A percentile compares a stretch with the other conserved stretches of the same genome.
phyloP scores from a whole-genome alignment of 306 rosid genomes.

The Cucurbita argyrosperma region DNA sequence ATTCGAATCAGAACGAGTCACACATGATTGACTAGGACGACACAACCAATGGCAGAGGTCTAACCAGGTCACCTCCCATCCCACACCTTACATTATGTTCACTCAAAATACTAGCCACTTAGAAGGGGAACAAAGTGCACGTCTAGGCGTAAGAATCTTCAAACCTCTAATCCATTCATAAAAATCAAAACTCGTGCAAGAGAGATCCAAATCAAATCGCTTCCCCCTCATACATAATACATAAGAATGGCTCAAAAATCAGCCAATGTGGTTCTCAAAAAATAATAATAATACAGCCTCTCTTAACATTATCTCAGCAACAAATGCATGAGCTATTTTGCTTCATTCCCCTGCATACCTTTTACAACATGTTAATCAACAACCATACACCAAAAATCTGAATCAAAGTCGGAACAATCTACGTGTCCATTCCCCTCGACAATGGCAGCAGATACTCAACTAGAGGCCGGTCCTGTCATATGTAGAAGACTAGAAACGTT shows the following conservation, averaged over 20 bases:
- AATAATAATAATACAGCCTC: neutral
- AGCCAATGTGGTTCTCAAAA: neutral
- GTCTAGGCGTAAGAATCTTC: neutral
- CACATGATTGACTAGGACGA: too few relatives aligned
- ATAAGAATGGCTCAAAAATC: neutral
- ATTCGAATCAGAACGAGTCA: too few relatives aligned
- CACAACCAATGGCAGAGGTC: too few relatives aligned
- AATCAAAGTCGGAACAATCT: neutral
- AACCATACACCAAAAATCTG: neutral
- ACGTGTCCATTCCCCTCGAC: neutral
- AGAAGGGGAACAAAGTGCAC: too few relatives aligned
- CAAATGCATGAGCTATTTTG: neutral
- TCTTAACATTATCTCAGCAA: neutral
- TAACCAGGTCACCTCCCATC: too few relatives aligned
- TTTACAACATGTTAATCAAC: neutral
- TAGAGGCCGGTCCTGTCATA: neutral
- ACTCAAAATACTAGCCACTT: too few relatives aligned
- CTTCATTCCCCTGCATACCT: neutral
- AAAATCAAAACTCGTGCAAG: neutral
- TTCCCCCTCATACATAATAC: neutral
- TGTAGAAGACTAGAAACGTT: too few relatives aligned
- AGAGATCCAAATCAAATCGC: neutral
- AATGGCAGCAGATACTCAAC: neutral
- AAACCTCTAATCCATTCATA: neutral
- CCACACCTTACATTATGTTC: too few relatives aligned